Evolutionary conservation across 116 monocot genomes (phyloP).

Genomic region (Cymodocea nodosa): DNA sequence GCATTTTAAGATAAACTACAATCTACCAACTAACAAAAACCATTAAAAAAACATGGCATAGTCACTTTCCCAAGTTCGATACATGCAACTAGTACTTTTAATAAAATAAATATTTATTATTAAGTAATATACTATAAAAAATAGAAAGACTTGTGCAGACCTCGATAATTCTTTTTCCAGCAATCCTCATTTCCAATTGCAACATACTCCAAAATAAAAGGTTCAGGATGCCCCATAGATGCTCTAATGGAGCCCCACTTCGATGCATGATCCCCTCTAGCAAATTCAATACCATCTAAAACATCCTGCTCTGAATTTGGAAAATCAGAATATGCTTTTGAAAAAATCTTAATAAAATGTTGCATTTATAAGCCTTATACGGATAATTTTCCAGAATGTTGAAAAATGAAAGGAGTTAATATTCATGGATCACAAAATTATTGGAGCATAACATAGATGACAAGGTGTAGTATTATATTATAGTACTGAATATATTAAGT

Average conservation of each 20-base stretch:
- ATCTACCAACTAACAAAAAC: too few species aligned
- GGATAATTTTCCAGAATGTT: not conserved
- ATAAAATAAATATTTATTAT: too few species aligned
- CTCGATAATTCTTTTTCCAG: slow-evolving; percentile 54
- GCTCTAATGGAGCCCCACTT: slow-evolving; percentile 82
- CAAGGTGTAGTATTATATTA: too few species aligned
- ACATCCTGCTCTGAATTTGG: slow-evolving; percentile 36
- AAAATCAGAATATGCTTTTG: too few species aligned
- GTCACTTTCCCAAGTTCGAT: too few species aligned
- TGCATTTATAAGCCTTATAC: not conserved
- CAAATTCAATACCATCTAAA: slow-evolving; percentile 85
- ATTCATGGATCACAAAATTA: too few species aligned
- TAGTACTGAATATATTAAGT: too few species aligned
- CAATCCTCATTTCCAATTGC: slow-evolving; percentile 96
- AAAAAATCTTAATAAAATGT: not conserved
- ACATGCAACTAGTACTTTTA: too few species aligned
- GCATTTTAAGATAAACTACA: too few species aligned
- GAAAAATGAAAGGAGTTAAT: too few species aligned
- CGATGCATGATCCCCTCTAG: slow-evolving; percentile 53
- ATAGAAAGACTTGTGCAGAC: slow-evolving; percentile 15
- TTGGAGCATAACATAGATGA: too few species aligned
- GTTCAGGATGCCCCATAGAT: slow-evolving; percentile 78
- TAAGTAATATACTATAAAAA: not conserved
- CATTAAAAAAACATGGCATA: too few species aligned
- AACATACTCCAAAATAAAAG: slow-evolving; percentile 73